phyloP scores from a whole-genome alignment of 1,139 yeast species.

The Geotrichum cucujoidarum region DNA sequence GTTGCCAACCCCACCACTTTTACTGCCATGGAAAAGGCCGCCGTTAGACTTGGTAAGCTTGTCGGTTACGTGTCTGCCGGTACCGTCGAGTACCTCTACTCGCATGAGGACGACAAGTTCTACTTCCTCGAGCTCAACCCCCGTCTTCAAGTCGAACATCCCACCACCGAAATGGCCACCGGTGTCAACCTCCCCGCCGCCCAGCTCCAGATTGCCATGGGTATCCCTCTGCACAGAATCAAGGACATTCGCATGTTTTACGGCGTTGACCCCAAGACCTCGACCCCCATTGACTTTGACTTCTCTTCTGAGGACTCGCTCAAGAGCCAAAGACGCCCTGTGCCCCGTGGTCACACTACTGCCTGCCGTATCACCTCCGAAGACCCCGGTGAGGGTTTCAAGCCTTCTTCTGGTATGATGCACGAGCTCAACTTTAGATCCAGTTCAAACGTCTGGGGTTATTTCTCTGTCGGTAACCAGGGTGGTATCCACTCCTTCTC shows the following conservation, averaged over 20 bases:
- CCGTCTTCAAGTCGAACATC: conserved; percentile 98
- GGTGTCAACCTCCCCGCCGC: conserved; percentile 98
- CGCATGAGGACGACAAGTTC: conserved; percentile 89
- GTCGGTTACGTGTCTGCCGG: conserved; percentile 99
- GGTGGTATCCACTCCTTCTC: conserved; percentile 97
- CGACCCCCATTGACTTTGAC: conserved; percentile 86
- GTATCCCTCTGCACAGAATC: conserved; percentile 93
- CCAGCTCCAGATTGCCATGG: conserved; percentile 98
- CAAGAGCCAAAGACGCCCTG: conserved; percentile 81
- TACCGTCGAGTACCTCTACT: conserved; percentile 94
- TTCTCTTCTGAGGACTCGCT: conserved; percentile 69
- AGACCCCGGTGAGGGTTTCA: conserved; percentile 98
- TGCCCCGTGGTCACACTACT: conserved; percentile 96
- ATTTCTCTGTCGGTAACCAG: conserved; percentile 92
- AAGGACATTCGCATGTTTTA: conserved; percentile 86
- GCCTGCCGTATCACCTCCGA: conserved; percentile 98
- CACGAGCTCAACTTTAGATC: conserved; percentile 96
- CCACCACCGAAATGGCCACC: conserved; percentile 98
- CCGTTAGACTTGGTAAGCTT: conserved; percentile 89
- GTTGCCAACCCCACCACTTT: conserved; percentile 85
- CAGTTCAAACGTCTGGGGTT: conserved; percentile 98
- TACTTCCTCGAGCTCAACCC: conserved; percentile 96
- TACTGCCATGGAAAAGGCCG: conserved; percentile 90
- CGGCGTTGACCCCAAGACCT: conserved; percentile 93
- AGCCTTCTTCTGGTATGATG: conserved; percentile 94